These are phyloP conservation scores for Apiotrichum sp. DNA, from an alignment of 1,284 basidiomycete genomes.

Conservation along the genomic window DNA sequence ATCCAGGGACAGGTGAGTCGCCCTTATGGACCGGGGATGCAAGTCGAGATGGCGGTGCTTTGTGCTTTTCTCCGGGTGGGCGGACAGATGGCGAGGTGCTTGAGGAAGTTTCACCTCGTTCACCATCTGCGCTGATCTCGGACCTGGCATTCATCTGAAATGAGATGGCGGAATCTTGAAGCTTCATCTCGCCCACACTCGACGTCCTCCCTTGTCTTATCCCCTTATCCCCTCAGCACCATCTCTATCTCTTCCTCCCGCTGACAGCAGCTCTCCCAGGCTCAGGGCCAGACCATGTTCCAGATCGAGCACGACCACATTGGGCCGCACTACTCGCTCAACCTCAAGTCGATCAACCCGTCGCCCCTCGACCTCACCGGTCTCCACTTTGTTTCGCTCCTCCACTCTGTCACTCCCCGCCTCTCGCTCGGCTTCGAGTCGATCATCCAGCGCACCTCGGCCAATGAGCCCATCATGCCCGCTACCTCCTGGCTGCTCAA, in stretches of 20 bases:
- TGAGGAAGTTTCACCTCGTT: no score
- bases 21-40: no score
- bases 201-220: no score
- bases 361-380: constrained; percentile 83
- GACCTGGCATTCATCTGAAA: no score
- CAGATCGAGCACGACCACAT: constrained; percentile 93
- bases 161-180: no score
- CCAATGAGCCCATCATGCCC: constrained; percentile 61
- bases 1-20: constrained; percentile 73
- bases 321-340: constrained; percentile 81
- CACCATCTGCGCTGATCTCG: no score
- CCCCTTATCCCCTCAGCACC: no score
- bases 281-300: constrained; percentile 74
- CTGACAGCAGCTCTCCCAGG: constrained; percentile 36
- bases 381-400: constrained; percentile 86
- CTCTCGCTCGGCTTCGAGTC: constrained; percentile 85
- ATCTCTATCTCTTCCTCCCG: neutral
- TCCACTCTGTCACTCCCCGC: constrained; percentile 91
- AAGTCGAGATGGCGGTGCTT: no score
- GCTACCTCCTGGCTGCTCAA: constrained; percentile 84
- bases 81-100: no score
- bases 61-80: no score
- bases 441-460: constrained; percentile 72
- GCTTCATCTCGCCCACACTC: no score
- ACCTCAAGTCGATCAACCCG: constrained; percentile 88